A percentile compares a stretch with the other conserved stretches of the same genome.
Evolutionary conservation across 1,284 basidiomycete genomes (phyloP).

Genomic region (Spongispora temasekensis): DNA sequence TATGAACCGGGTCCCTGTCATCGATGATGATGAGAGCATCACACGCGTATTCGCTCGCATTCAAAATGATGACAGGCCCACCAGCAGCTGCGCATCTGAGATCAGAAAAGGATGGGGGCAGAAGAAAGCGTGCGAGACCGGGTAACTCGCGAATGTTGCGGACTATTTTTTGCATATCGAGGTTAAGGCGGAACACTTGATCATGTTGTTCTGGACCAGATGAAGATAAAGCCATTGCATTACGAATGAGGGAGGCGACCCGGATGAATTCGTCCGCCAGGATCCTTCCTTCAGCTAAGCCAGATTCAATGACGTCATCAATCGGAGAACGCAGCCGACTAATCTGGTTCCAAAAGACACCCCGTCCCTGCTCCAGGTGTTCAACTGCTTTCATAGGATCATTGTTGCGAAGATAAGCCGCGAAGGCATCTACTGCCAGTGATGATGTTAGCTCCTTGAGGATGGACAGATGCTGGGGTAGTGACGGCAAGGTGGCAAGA

Average conservation of each 20-base stretch:
- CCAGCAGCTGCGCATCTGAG: not conserved
- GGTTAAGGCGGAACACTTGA: not conserved
- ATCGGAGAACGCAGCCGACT: not conserved
- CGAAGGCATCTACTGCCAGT: not conserved
- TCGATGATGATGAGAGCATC: not conserved
- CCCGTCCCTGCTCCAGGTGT: not conserved
- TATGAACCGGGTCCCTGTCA: not conserved
- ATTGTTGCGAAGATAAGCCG: not conserved
- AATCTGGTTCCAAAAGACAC: not conserved
- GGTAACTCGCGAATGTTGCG: not conserved
- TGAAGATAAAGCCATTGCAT: not conserved
- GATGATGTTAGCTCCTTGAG: not conserved
- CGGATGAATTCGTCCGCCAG: not conserved
- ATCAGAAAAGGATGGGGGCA: not conserved
- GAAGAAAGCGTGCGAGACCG: slow-evolving; percentile 4
- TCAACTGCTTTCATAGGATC: not conserved
- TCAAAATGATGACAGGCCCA: slow-evolving; percentile 3
- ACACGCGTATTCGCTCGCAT: not conserved
- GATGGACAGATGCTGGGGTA: not conserved
- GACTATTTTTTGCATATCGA: not conserved
- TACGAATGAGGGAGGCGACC: not conserved
- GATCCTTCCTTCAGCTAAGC: not conserved
- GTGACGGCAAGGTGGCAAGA: not conserved
- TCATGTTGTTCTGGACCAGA: not conserved
- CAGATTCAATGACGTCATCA: not conserved